These are phyloP conservation scores for Boletus reticuloceps DNA, from an alignment of 768 basidiomycete genomes.

Conservation along the genomic window DNA sequence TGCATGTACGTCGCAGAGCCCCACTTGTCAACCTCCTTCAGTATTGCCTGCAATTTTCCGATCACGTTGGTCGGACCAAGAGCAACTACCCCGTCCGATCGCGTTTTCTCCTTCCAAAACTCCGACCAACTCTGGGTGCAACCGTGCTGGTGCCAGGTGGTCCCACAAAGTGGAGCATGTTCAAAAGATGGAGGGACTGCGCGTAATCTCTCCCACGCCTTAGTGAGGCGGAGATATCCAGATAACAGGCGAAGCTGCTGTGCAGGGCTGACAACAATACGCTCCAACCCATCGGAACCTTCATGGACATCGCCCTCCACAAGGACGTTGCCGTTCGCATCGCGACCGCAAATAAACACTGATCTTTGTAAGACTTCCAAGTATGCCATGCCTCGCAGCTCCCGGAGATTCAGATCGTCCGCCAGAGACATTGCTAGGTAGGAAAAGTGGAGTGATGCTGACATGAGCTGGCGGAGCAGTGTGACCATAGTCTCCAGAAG, in stretches of 20 bases:
- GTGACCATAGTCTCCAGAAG: constrained; percentile 59
- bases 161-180: constrained; percentile 59
- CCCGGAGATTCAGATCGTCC: constrained; percentile 63
- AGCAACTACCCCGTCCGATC: constrained; percentile 55
- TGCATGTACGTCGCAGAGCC: constrained; percentile 78
- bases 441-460: constrained; percentile 59
- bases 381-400: constrained; percentile 64
- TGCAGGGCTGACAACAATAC: constrained; percentile 50
- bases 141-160: constrained; percentile 70
- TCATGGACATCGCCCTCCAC: constrained; percentile 33
- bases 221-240: constrained; percentile 67
- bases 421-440: constrained; percentile 72
- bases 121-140: constrained; percentile 74
- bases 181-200: constrained; percentile 57
- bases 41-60: constrained; percentile 58
- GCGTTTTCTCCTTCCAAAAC: constrained; percentile 77
- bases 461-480: constrained; percentile 61
- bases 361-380: constrained; percentile 72
- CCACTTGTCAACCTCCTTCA: constrained; percentile 69
- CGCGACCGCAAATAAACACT: constrained; percentile 25
- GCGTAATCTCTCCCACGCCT: constrained; percentile 64
- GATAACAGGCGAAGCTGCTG: constrained; percentile 67
- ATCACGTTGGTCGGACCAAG: constrained; percentile 65
- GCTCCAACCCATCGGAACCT: constrained; percentile 38
- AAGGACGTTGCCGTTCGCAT: constrained; percentile 10